Evolutionary conservation across 352 stramenopile genomes (phyloP).

Genomic region (Pythium biforme): DNA sequence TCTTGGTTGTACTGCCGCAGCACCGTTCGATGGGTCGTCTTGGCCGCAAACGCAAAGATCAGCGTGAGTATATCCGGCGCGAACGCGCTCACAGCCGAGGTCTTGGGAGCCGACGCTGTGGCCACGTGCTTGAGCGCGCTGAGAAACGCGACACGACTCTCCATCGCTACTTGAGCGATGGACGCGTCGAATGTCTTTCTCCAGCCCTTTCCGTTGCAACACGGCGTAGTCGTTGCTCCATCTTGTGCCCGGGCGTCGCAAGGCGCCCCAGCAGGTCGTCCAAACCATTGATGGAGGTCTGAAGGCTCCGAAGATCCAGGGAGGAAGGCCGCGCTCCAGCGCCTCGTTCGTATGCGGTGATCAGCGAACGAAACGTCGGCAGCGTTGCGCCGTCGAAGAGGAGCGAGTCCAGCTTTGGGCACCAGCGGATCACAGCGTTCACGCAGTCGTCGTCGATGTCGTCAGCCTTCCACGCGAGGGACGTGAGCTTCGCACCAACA

Average conservation of each 20-base stretch:
- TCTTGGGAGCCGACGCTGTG: background rate
- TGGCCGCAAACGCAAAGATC: constrained; percentile 1
- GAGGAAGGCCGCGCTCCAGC: background rate
- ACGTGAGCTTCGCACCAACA: background rate
- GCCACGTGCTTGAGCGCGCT: background rate
- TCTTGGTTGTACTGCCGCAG: background rate
- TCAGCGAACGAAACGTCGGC: background rate
- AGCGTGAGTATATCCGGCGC: background rate
- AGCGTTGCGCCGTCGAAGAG: background rate
- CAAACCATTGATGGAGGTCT: background rate
- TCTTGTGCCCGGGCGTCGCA: background rate
- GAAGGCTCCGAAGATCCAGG: background rate
- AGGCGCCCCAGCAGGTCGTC: background rate
- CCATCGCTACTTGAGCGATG: background rate
- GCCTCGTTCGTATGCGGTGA: background rate
- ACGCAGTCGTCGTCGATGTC: background rate
- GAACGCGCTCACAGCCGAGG: background rate
- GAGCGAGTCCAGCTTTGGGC: background rate
- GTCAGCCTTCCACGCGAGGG: background rate
- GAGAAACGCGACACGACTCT: background rate
- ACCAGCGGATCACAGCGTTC: background rate
- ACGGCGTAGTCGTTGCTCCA: background rate
- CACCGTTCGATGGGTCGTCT: background rate
- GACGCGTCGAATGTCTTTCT: background rate
- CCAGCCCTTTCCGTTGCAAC: constrained; percentile 1